Conservation (phyloP, 2,329 filamentous ascomycete genomes). For the Drechslerella coelobrocha region DNA sequence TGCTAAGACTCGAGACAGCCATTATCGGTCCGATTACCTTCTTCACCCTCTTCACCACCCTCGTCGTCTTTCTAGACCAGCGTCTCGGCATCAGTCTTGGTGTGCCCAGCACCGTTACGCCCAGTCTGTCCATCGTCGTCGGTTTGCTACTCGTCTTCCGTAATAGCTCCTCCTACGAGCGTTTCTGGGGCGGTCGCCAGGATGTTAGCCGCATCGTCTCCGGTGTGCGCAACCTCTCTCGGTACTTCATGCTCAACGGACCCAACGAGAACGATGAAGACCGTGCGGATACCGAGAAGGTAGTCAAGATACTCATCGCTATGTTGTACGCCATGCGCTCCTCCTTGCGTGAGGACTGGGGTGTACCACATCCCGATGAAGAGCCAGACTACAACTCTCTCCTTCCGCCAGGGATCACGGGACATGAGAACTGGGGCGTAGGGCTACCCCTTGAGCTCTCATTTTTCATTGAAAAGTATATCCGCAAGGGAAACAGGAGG, state of each 20-base stretch:
- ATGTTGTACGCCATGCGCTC: constrained; percentile 70
- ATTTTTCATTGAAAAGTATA: constrained; percentile 67
- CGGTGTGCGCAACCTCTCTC: constrained; percentile 66
- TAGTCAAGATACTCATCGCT: constrained; percentile 64
- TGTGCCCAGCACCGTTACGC: constrained; percentile 67
- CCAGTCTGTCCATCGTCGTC: constrained; percentile 69
- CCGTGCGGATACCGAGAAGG: constrained; percentile 60
- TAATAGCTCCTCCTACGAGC: constrained; percentile 69
- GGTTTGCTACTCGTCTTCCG: constrained; percentile 72
- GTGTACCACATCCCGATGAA: constrained; percentile 56
- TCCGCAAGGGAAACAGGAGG: constrained; percentile 61
- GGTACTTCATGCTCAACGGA: constrained; percentile 62
- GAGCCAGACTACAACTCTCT: constrained; percentile 62
- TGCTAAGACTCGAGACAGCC: constrained; percentile 53
- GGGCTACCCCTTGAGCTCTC: constrained; percentile 67
- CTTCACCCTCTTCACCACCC: constrained; percentile 66
- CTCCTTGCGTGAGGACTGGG: constrained; percentile 69
- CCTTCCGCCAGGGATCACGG: constrained; percentile 62
- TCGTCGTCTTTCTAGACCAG: constrained; percentile 66
- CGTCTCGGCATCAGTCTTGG: constrained; percentile 63
- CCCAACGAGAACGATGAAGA: constrained; percentile 59
- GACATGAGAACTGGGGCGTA: constrained; percentile 66
- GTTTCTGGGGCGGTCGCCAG: constrained; percentile 70
- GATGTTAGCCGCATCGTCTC: constrained; percentile 66
- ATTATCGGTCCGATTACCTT: constrained; percentile 66